phyloP scores from a whole-genome alignment of 768 basidiomycete genomes.

The Agrocybe chaxingu region DNA sequence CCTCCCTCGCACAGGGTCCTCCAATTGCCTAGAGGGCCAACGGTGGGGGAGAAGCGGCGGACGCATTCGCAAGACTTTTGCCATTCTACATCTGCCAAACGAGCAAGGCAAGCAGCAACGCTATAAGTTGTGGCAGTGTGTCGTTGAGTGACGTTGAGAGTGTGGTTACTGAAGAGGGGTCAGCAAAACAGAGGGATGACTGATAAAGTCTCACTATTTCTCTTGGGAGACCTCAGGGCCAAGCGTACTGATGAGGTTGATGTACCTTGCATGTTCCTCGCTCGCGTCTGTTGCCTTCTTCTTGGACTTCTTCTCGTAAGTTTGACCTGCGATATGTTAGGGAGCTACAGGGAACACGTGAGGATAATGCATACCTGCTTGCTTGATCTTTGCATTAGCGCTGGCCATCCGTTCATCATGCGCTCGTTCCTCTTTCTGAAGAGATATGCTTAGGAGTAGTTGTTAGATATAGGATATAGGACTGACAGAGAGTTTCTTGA shows the following conservation, averaged over 20 bases:
- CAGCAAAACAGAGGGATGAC: not conserved
- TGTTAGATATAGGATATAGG: not conserved
- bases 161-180: slow-evolving; percentile 54
- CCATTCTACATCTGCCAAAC: slow-evolving; percentile 83
- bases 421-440: slow-evolving; percentile 74
- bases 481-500: slow-evolving; percentile 77
- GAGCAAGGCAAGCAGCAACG: slow-evolving; percentile 62
- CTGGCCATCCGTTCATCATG: slow-evolving; percentile 69
- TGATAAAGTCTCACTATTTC: slow-evolving; percentile 58
- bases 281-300: slow-evolving; percentile 61
- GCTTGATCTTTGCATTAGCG: slow-evolving; percentile 72
- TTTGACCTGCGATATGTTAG: slow-evolving; percentile 46
- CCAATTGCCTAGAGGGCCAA: slow-evolving; percentile 75
- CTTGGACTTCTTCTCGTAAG: slow-evolving; percentile 80
- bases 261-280: slow-evolving; percentile 77
- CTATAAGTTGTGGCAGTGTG: slow-evolving; percentile 56
- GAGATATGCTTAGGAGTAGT: not conserved
- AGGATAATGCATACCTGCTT: slow-evolving; percentile 49
- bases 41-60: slow-evolving; percentile 58
- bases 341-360: not conserved
- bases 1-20: slow-evolving; percentile 72
- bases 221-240: slow-evolving; percentile 80
- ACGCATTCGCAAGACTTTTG: slow-evolving; percentile 67
- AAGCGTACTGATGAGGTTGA: slow-evolving; percentile 65
- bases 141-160: slow-evolving; percentile 56